Evolutionary conservation across 495 filamentous ascomycete species (phyloP).

Genomic region (Astrothelium subdiscretum): DNA sequence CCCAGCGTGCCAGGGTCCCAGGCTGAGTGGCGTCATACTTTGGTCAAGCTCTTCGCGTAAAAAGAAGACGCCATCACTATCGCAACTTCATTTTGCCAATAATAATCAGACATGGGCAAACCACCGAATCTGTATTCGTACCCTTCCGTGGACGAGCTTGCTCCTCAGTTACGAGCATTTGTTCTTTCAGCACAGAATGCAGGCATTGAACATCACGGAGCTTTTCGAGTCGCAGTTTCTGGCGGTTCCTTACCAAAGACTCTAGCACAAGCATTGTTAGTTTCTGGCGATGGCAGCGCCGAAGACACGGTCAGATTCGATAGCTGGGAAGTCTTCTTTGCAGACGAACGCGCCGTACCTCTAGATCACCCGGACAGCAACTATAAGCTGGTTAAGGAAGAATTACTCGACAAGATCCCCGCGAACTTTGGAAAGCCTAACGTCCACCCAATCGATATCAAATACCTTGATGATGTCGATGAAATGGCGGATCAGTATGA

Average conservation of each 20-base stretch:
- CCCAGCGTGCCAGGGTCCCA: no score
- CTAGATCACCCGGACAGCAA: slow-evolving; percentile 90
- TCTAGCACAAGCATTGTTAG: slow-evolving; percentile 69
- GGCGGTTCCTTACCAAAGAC: slow-evolving; percentile 86
- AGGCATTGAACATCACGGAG: slow-evolving; percentile 63
- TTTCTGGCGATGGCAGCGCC: slow-evolving; percentile 40
- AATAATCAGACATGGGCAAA: slow-evolving; percentile 42
- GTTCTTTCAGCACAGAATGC: slow-evolving; percentile 67
- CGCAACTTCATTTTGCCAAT: not conserved
- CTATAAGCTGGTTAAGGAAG: slow-evolving; percentile 74
- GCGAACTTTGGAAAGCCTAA: slow-evolving; percentile 47
- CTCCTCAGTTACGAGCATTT: slow-evolving; percentile 63
- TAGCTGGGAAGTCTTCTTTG: slow-evolving; percentile 97
- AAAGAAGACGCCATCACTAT: not conserved
- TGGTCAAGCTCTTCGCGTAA: not conserved
- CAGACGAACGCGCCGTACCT: slow-evolving; percentile 89
- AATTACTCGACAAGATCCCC: slow-evolving; percentile 81
- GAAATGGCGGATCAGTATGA: slow-evolving; percentile 92
- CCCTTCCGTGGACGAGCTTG: slow-evolving; percentile 51
- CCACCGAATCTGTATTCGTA: slow-evolving; percentile 84
- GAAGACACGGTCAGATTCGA: slow-evolving; percentile 61
- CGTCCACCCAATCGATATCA: slow-evolving; percentile 65
- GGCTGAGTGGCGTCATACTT: not conserved
- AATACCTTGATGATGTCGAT: slow-evolving; percentile 67
- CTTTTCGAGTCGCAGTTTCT: slow-evolving; percentile 85